Percentiles rank a stretch among this genome's conserved stretches.
These are phyloP conservation scores for Linnemannia schmuckeri DNA, from an alignment of 192 early-diverging fungal species.

Conservation along the genomic window DNA sequence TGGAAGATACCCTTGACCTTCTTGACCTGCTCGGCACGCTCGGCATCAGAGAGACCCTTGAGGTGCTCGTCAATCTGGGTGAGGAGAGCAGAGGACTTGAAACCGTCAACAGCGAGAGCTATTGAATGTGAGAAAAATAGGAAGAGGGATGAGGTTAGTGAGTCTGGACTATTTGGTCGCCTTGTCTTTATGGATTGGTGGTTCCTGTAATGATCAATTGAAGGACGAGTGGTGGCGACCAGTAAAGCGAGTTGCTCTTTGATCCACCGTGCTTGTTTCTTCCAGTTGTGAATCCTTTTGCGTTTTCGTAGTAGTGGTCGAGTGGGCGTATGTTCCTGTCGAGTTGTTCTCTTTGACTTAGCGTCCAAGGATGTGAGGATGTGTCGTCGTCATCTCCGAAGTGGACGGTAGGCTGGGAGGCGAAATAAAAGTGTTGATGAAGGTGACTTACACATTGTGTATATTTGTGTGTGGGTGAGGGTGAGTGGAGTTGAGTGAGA, in stretches of 20 bases:
- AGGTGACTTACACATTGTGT: slow-evolving; percentile 26
- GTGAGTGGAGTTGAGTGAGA: background rate
- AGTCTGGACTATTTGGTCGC: background rate
- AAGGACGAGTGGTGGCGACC: no score
- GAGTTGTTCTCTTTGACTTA: no score
- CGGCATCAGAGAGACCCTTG: slow-evolving; percentile 68
- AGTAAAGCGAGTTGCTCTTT: background rate
- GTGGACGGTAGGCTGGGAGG: background rate
- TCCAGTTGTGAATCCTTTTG: no score
- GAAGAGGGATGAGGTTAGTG: background rate
- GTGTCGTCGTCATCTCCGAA: background rate
- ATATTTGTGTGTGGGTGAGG: background rate
- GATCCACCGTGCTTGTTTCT: no score
- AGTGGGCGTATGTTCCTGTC: no score
- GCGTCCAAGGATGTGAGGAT: no score
- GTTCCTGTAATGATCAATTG: no score
- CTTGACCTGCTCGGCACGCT: slow-evolving; percentile 72
- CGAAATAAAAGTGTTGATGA: background rate
- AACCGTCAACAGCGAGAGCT: slow-evolving; percentile 66
- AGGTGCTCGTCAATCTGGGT: slow-evolving; percentile 74
- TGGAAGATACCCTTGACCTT: slow-evolving; percentile 91
- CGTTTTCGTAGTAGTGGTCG: no score
- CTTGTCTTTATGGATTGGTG: background rate
- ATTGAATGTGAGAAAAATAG: background rate
- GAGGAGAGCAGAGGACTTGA: slow-evolving; percentile 82